A percentile compares a stretch with the other conserved stretches of the same genome.
Conservation (phyloP, 768 basidiomycete genomes). For the Mycena sanguinolenta region DNA sequence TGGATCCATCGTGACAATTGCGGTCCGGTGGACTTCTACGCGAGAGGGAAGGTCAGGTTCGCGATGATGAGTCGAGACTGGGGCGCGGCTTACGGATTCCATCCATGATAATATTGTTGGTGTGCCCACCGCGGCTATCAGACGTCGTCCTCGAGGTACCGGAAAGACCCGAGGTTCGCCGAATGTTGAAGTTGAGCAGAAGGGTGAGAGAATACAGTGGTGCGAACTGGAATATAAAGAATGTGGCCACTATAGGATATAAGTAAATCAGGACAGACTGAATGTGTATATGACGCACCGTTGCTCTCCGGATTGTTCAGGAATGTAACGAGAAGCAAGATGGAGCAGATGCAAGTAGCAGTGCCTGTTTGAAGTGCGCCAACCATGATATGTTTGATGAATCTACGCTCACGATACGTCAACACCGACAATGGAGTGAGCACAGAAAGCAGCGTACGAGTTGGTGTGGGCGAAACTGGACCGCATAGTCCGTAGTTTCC, state of each 20-base stretch:
- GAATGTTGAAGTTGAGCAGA: constrained; percentile 11
- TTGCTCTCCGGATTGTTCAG: constrained; percentile 9
- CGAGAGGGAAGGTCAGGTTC: background rate
- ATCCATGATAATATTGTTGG: constrained; percentile 7
- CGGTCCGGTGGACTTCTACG: constrained; percentile 11
- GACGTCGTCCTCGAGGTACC: constrained; percentile 3
- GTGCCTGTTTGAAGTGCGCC: constrained; percentile 5
- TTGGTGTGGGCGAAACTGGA: constrained; percentile 6
- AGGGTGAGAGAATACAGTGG: constrained; percentile 10
- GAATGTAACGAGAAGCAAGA: background rate
- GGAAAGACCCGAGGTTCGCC: background rate
- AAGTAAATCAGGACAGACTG: background rate
- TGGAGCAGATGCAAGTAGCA: constrained; percentile 1
- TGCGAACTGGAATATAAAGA: constrained; percentile 14
- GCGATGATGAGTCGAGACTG: background rate
- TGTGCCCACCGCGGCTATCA: constrained; percentile 5
- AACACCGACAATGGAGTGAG: background rate
- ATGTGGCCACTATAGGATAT: constrained; percentile 7
- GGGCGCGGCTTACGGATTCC: constrained; percentile 15
- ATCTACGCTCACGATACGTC: background rate
- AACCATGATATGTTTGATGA: constrained; percentile 5
- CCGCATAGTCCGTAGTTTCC: constrained; percentile 11
- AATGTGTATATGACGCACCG: background rate
- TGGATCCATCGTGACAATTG: constrained; percentile 11
- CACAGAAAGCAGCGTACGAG: background rate